Percentiles rank a stretch among this genome's conserved stretches.
Conservation (phyloP, 805 yeast genomes). For the Lachancea kluyveri region DNA sequence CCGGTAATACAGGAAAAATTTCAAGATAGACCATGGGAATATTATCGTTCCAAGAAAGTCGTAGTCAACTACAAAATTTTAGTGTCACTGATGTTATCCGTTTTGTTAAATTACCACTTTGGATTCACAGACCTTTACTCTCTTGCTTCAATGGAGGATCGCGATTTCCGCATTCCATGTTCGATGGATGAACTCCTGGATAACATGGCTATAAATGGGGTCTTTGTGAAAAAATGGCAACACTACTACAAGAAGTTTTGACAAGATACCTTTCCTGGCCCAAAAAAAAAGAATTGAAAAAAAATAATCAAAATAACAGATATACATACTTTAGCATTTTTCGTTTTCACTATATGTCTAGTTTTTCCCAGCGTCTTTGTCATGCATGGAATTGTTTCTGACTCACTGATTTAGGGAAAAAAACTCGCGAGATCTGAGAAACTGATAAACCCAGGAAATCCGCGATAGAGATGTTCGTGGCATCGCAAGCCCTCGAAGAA, state of each 20-base stretch:
- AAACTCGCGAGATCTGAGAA: too few species aligned
- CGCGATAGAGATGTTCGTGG: too few species aligned
- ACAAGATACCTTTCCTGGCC: too few species aligned
- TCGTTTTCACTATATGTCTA: too few species aligned
- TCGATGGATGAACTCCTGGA: slow-evolving; percentile 19
- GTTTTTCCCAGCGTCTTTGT: too few species aligned
- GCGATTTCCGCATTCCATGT: slow-evolving; percentile 25
- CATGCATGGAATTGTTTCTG: too few species aligned
- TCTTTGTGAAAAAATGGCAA: slow-evolving; percentile 30
- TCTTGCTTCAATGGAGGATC: slow-evolving; percentile 21
- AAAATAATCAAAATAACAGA: too few species aligned
- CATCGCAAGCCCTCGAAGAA: too few species aligned
- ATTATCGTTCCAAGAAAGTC: slow-evolving; percentile 30
- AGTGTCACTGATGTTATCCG: slow-evolving; percentile 34
- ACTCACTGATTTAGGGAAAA: too few species aligned
- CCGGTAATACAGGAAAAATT: slow-evolving; percentile 23
- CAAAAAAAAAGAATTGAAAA: too few species aligned
- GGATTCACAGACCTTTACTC: slow-evolving; percentile 37
- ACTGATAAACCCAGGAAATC: too few species aligned
- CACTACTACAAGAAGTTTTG: slow-evolving; percentile 30
- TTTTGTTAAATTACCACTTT: slow-evolving; percentile 44
- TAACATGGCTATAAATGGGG: slow-evolving; percentile 16
- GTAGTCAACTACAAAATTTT: slow-evolving; percentile 36
- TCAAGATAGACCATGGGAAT: slow-evolving; percentile 25
- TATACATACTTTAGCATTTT: too few species aligned